A percentile compares a stretch with the other conserved stretches of the same genome.
Evolutionary conservation across 75 land plant species (phyloP).

Genomic region (Cupressus sempervirens): DNA sequence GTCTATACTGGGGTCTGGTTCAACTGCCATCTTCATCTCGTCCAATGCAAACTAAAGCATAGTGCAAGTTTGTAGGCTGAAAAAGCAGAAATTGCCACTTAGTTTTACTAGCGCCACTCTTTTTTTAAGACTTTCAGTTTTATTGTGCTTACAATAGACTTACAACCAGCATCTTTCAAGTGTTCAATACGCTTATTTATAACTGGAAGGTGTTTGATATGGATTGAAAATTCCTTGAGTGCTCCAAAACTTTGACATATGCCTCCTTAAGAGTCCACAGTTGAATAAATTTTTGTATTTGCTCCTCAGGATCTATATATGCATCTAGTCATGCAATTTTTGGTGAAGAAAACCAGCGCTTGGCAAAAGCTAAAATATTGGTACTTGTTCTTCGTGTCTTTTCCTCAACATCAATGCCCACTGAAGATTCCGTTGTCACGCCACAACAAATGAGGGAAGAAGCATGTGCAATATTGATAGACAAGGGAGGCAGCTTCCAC

Average conservation of each 20-base stretch:
- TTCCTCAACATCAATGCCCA: conserved; percentile 91
- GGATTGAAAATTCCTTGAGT: conserved; percentile 60
- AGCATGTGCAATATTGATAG: conserved; percentile 81
- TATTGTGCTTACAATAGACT: conserved; percentile 19
- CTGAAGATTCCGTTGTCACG: conserved; percentile 45
- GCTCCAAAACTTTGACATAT: conserved; percentile 84
- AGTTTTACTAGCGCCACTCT: conserved; percentile 27
- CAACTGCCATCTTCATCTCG: conserved; percentile 10
- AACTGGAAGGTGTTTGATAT: background rate
- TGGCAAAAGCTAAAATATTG: conserved; percentile 51
- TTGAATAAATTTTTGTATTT: conserved; percentile 61
- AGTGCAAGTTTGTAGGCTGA: conserved; percentile 60
- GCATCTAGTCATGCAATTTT: conserved; percentile 57
- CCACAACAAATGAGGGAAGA: conserved; percentile 84
- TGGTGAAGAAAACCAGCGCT: conserved; percentile 51
- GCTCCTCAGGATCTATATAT: conserved; percentile 54
- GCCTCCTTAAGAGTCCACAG: conserved; percentile 95
- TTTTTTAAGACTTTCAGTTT: conserved; percentile 31
- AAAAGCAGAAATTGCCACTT: conserved; percentile 69
- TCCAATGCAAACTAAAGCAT: conserved; percentile 65
- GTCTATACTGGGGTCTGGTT: no score
- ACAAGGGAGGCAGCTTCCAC: conserved; percentile 38
- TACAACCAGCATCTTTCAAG: background rate
- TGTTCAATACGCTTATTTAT: background rate
- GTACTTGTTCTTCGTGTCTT: conserved; percentile 43